A percentile compares a stretch with the other conserved stretches of the same genome.
Evolutionary conservation across 1,284 basidiomycete species (phyloP).

Genomic region (Afroboletus lepidellus): DNA sequence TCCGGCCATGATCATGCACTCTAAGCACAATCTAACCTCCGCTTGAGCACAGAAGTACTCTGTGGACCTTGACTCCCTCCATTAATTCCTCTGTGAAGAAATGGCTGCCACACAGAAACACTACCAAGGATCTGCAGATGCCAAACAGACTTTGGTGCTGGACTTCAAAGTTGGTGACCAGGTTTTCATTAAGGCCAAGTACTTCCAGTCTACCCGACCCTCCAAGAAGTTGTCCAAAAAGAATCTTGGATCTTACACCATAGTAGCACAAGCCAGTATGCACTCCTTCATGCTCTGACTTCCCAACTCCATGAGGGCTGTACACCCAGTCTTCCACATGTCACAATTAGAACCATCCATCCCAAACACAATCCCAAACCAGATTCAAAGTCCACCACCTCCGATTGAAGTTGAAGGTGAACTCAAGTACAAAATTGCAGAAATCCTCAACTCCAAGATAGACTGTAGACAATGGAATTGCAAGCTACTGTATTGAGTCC

Average conservation of each 20-base stretch:
- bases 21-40: not conserved
- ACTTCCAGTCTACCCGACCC: not conserved
- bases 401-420: too few relatives aligned
- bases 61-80: too few relatives aligned
- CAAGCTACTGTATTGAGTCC: not conserved
- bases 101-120: not conserved
- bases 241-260: not conserved
- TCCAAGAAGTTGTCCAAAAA: not conserved
- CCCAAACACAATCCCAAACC: not conserved
- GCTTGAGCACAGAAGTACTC: too few relatives aligned
- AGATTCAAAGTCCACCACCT: not conserved
- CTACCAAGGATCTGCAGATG: not conserved
- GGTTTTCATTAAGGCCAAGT: not conserved
- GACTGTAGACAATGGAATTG: not conserved
- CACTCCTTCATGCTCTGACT: not conserved
- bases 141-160: not conserved
- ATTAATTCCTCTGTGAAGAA: too few relatives aligned
- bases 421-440: too few relatives aligned
- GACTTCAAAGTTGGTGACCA: not conserved
- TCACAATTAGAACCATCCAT: not conserved
- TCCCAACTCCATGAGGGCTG: not conserved
- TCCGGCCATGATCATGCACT: not conserved
- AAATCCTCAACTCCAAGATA: too few relatives aligned
- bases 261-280: not conserved
- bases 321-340: not conserved